Evolutionary conservation across 2,329 filamentous ascomycete species (phyloP), one percentile per base, ranked within the genome.

Genomic region (Nemania sp.): DNA sequence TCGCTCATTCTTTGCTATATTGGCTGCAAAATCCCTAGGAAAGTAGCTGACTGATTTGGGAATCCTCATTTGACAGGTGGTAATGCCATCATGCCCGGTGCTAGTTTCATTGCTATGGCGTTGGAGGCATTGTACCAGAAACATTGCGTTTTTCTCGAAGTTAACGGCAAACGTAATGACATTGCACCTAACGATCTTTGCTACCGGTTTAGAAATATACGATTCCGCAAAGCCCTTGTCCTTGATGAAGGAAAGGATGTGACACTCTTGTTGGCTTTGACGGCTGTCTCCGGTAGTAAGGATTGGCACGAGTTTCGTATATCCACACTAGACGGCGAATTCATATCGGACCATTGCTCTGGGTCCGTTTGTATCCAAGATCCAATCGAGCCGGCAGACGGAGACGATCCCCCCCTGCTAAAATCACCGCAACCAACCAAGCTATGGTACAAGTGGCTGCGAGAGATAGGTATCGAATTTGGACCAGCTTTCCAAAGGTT

Each of bases 1-100:
- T 53, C 26, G 29, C 32, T 38, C 10, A 11, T 55, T 55, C 5
- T 55, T 41, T 55, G n/a, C 53, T 27, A 18, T 38, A 15, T 41
- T 38, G 20, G n/a, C 29, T 15, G 8, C 8, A 8, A 55, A 1
- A 32, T 24, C 10, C 10, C n/a, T 55, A 1, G 20, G 8, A 38
- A 55, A 24, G 53, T 55, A 2, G n/a, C 18, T 55, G 6, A 18
- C 53, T 55, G 11, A 53, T 29, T 27, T 26, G 22, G 15, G 8
- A 52, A 49, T 35, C 3, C 18, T 13, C 29, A 13, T 7, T 2
- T 47, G 15, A 47, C 22, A 45, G 58, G 60, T 11, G 26, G 26
- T 0, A 27, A 64, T n/a, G 10, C 18, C 27, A 73, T 85, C 58
- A 79, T 82, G 43, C 80, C 83, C 38, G 82, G 75, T 3, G 73